phyloP scores from a whole-genome alignment of 768 basidiomycete genomes.

The Leccinum barrowsii region DNA sequence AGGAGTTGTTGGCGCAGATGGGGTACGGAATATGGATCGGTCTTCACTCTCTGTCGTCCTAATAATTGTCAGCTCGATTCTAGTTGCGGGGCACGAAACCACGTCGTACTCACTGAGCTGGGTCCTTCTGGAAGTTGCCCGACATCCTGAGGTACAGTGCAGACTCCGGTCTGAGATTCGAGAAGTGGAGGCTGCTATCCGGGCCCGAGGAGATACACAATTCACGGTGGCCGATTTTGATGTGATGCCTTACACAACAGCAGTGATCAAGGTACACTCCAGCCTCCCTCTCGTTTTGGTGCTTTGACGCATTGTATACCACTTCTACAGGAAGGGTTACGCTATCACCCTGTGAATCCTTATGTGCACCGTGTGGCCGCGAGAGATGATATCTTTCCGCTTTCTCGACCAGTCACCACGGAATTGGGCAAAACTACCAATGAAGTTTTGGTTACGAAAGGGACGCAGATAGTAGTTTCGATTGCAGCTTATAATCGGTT shows the following conservation, averaged over 20 bases:
- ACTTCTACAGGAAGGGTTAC: constrained; percentile 40
- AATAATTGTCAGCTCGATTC: constrained; percentile 36
- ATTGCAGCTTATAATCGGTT: constrained; percentile 57
- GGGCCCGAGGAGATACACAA: constrained; percentile 9
- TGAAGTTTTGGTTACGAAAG: constrained; percentile 47
- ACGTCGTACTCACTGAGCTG: constrained; percentile 57
- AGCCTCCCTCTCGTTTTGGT: constrained; percentile 3
- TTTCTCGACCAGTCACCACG: constrained; percentile 49
- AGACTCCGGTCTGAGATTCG: constrained; percentile 45
- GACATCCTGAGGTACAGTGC: constrained; percentile 53
- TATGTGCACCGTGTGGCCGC: constrained; percentile 47
- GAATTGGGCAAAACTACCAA: constrained; percentile 40
- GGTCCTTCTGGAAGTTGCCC: constrained; percentile 61
- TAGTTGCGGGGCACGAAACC: constrained; percentile 57
- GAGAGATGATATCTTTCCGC: constrained; percentile 54
- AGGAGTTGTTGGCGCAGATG: constrained; percentile 17
- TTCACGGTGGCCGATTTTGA: constrained; percentile 43
- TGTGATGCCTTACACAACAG: constrained; percentile 43
- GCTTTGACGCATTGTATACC: constrained; percentile 16
- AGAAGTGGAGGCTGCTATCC: constrained; percentile 4
- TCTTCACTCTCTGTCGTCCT: neutral
- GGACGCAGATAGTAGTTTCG: constrained; percentile 42
- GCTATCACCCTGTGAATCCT: constrained; percentile 48
- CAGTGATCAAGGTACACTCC: constrained; percentile 31
- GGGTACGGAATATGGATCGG: constrained; percentile 8